Evolutionary conservation across 495 filamentous ascomycete species (phyloP), one percentile per base, ranked within the genome.

Genomic region (Daldinia concentrica): DNA sequence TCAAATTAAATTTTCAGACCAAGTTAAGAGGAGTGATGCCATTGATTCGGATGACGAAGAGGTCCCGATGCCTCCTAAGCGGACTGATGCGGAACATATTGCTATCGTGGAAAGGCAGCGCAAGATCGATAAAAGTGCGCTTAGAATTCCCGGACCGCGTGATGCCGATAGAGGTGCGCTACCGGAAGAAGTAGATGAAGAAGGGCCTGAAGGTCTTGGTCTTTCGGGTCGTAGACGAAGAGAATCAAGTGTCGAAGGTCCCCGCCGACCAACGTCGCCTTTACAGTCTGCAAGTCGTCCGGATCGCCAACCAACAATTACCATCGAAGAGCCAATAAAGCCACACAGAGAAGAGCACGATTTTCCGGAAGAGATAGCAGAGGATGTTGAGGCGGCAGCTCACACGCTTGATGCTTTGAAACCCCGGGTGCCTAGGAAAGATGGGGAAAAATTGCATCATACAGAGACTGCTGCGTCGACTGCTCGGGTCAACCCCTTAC

Each of bases 131-230:
- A 90, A 90, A 68, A 89, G 88, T 72, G 88, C 92, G 0, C 78
- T 97, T 29, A 90, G 92, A 22, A 97, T 98, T 64, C 94, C 94
- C 0, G 92, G 93, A 48, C 94, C 94, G 2, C 84, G 92, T 72
- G 94, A 96, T 69, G 93, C 90, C 62, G 94, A 98, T 65, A 87
- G 86, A 24, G 94, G 94, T 27, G 85, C 91, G 22, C 81, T 89
- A 4, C 93, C 93, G 0, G 86, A 86, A 54, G 84, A 82, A 3
- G 41, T 76, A 15, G 77, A 79, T 12, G 73, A 71, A 12, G 72
- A 77, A 0, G 70, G 59, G 19, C 45, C 70, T 4, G 78, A 79
- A 4, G 77, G 57, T 29, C 77, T 43, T 29, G 63, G 52, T 39
- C 15, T 34, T n/a, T 61, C 24, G 11, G 50, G 14, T 43, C 69